phyloP scores from a whole-genome alignment of 2,329 filamentous ascomycete genomes.

The Ceratocystis alfenasii region DNA sequence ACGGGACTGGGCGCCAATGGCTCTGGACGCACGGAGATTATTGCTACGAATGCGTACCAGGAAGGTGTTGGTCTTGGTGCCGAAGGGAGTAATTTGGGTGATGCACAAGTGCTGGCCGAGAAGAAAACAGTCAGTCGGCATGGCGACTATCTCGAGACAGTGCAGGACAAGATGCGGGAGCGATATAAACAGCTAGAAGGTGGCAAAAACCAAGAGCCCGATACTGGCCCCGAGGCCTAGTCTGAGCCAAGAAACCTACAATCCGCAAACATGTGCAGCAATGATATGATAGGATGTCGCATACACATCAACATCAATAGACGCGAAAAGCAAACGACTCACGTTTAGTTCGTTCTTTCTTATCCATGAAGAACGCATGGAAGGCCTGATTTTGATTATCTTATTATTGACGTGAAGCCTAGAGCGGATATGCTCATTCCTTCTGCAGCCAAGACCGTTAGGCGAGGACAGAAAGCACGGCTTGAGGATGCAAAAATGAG shows the following conservation, averaged over 20 bases:
- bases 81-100: conserved; percentile 55
- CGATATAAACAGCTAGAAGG: conserved; percentile 45
- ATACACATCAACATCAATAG: background rate
- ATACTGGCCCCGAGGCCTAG: background rate
- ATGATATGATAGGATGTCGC: background rate
- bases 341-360: too few species aligned
- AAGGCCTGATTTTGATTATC: background rate
- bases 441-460: background rate
- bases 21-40: conserved; percentile 50
- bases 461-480: background rate
- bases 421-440: background rate
- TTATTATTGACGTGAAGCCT: background rate
- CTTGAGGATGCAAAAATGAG: background rate
- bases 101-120: conserved; percentile 52
- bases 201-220: background rate
- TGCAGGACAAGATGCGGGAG: conserved; percentile 54
- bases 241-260: background rate
- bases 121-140: conserved; percentile 49
- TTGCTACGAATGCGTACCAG: conserved; percentile 52
- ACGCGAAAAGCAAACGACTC: background rate
- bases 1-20: conserved; percentile 52
- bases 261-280: background rate
- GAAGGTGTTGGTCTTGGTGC: conserved; percentile 59
- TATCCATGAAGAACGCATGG: too few species aligned
- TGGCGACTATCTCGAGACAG: conserved; percentile 50